Base-by-base conservation (phyloP, 2,329 filamentous ascomycete species). In the Blastomyces gilchristii region DNA sequence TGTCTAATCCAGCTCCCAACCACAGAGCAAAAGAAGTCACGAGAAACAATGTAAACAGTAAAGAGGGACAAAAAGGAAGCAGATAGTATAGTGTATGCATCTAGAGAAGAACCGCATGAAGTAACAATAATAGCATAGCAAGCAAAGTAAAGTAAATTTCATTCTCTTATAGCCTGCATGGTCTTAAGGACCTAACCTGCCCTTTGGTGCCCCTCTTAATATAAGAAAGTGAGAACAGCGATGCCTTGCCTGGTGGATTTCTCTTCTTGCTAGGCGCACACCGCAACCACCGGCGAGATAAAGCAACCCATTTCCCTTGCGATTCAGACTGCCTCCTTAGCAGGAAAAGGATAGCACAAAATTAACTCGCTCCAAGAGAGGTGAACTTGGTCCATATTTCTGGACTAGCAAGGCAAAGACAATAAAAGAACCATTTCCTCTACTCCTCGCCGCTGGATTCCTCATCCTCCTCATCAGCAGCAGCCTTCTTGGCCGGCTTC, bases 401-500 rank as follows among this genome's bases (percentile, higher is more conserved):
- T 16, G 6, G 52, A 37, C 31, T 54, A 37, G 52, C 52, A 50
- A 54, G 31, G 49, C 9, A 52, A 28, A 54, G 28, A 34, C 9
- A 57, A n/a, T n/a, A 6, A 18, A 31, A 22, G 22, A 2, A 58
- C 39, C 16, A 9, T 16, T 25, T 37, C 12, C 39, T 71, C 71
- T 77, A 80, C 71, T 79, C 75, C 25, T 78, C 75, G 37, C 73
- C 70, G 49, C 68, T 69, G 22, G 71, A 71, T 63, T 73, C 70
- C 50, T 73, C 70, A 37, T 68, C 69, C 22, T 71, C 71, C 63
- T 73, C 69, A 58, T 71, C 71, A 18, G 73, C 74, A 3, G 72
- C 70, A 18, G 73, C 69, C 75, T 81, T 81, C 71, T 77, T 78
- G 60, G 76, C 71, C 60, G 72, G 68, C 82, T 88, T 86, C 84